Evolutionary conservation across 1,139 yeast genomes (phyloP), one percentile per base, ranked within the genome.

Genomic region (Martiniozyma asiatica): DNA sequence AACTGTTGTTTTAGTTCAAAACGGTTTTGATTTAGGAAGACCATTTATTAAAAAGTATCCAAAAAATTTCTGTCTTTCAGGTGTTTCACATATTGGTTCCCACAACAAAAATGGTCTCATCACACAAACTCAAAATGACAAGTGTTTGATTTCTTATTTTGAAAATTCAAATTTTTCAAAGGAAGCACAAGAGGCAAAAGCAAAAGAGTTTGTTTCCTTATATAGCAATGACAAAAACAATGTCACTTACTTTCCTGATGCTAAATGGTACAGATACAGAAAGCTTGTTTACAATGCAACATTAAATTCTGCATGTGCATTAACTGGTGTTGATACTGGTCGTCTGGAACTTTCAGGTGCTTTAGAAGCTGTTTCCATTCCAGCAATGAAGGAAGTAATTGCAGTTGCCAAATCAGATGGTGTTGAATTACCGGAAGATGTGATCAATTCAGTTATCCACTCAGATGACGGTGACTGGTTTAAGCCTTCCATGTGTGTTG

Each of bases 401-500:
- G 55, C 53, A 4, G 59, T 70, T 26, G 78, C 78, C 3, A 59
- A 58, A 23, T 63, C 69, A 14, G 77, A 67, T 35, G 76, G 75
- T 0, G 60, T 65, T 14, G 57, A 51, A 1, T 43, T 71, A 27
- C 62, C 63, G 2, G 48, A 40, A 4, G 55, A 45, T 12, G 47
- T 48, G 9, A 53, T 61, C 30, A 60, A 67, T 19, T 35, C 41
- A 22, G 59, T 59, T 32, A 40, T 63, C 28, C 73, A 69, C 40
- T 58, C 64, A 25, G 70, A 70, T 31, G 75, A 68, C 42, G 74
- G 73, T 0, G 54, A 58, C 26, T 69, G 63, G 47, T 70, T 65
- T 45, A 45, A 57, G 13, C 78, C 79, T 1, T 68, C 75, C 3
- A 72, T 72, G 78, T 55, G 61, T 35, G 65, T 70, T 10, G 78